Conservation (phyloP, 805 yeast genomes). For the Starmerella geochares region DNA sequence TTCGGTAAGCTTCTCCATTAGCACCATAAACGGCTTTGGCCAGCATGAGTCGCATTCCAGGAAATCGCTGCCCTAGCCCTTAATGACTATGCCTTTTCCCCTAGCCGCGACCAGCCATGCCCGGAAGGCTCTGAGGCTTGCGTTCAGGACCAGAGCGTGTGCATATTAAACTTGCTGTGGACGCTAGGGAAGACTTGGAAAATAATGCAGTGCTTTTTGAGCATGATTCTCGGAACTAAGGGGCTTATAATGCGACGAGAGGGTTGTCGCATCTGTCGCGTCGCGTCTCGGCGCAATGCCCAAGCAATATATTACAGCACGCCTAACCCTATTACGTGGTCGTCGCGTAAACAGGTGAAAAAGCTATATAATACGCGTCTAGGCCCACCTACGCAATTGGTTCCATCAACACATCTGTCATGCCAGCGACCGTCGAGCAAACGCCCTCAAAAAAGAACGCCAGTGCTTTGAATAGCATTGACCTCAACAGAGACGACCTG, state of each 20-base stretch:
- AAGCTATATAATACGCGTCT: constrained; percentile 6
- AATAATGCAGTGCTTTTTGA: too few species aligned
- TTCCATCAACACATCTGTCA: background rate
- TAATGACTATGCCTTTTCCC: constrained; percentile 10
- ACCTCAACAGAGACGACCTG: constrained; percentile 32
- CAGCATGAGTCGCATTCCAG: background rate
- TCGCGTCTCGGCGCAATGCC: constrained; percentile 6
- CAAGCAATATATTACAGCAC: background rate
- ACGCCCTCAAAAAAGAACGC: constrained; percentile 66
- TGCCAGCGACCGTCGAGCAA: constrained; percentile 26
- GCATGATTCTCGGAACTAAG: too few species aligned
- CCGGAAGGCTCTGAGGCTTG: background rate
- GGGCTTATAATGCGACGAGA: too few species aligned
- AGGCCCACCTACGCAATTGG: background rate
- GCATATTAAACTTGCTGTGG: too few species aligned
- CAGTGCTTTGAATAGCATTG: constrained; percentile 43
- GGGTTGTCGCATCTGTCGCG: constrained; percentile 1
- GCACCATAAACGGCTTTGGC: too few species aligned
- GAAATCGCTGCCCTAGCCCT: constrained; percentile 12
- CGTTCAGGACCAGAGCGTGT: too few species aligned
- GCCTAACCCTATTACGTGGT: constrained; percentile 8
- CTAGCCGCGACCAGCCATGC: constrained; percentile 1
- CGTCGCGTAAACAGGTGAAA: constrained; percentile 9
- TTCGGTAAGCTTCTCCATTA: too few species aligned
- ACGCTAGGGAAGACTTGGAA: too few species aligned